A percentile compares a stretch with the other conserved stretches of the same genome.
phyloP scores from a whole-genome alignment of 2,329 filamentous ascomycete species.

The Aspergillus ruber region DNA sequence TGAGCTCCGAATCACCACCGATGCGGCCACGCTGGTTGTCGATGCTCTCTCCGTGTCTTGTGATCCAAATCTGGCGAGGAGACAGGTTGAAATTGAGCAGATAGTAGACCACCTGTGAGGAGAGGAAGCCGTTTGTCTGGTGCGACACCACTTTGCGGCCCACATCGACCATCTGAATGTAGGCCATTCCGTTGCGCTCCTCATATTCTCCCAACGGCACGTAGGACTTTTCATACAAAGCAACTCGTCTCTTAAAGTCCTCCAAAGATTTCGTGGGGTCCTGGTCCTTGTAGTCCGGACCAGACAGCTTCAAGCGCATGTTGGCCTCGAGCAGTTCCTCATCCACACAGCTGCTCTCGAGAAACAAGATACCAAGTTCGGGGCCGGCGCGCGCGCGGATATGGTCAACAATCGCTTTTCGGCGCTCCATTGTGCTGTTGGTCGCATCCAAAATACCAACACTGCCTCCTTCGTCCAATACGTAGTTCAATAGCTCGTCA shows the following conservation, averaged over 20 bases:
- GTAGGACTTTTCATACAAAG: slow-evolving; percentile 90
- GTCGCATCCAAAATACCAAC: slow-evolving; percentile 96
- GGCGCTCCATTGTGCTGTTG: slow-evolving; percentile 84
- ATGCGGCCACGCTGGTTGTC: slow-evolving; percentile 87
- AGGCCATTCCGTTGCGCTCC: slow-evolving; percentile 83
- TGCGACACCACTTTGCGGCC: slow-evolving; percentile 89
- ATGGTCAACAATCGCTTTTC: slow-evolving; percentile 74
- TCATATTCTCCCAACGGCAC: slow-evolving; percentile 85
- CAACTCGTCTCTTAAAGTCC: slow-evolving; percentile 89
- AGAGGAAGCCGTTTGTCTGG: slow-evolving; percentile 84
- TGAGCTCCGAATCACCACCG: slow-evolving; percentile 82
- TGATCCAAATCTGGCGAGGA: slow-evolving; percentile 96
- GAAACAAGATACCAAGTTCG: slow-evolving; percentile 81
- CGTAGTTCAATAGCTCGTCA: slow-evolving; percentile 85
- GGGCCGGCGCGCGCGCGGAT: slow-evolving; percentile 78
- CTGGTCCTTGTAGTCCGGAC: slow-evolving; percentile 92
- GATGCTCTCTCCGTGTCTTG: slow-evolving; percentile 80
- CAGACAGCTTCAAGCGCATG: slow-evolving; percentile 92
- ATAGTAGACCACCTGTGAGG: slow-evolving; percentile 87
- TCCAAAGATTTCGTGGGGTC: slow-evolving; percentile 76
- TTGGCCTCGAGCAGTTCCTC: slow-evolving; percentile 82
- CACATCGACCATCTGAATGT: slow-evolving; percentile 97
- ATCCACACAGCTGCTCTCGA: slow-evolving; percentile 90
- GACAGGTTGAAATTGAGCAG: slow-evolving; percentile 95
- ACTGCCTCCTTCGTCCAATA: slow-evolving; percentile 72